These are phyloP conservation scores for Penicillium goetzii DNA, from an alignment of 495 filamentous ascomycete species.

Conservation along the genomic window DNA sequence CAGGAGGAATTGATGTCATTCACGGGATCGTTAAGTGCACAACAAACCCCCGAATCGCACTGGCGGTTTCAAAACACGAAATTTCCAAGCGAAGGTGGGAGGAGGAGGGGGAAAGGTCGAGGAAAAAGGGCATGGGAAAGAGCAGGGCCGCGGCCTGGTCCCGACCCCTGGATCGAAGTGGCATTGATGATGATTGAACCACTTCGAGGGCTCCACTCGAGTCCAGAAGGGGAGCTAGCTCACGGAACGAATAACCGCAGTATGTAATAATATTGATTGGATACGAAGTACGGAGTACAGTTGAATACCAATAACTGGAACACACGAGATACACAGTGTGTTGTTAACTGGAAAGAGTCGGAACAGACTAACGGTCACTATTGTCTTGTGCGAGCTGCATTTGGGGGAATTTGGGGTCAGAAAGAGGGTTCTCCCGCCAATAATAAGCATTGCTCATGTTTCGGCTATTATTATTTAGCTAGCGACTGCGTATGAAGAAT, in stretches of 20 bases:
- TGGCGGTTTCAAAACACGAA: neutral
- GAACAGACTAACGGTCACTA: conserved; percentile 3
- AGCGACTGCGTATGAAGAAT: neutral
- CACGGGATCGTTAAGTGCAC: neutral
- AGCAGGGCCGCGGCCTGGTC: conserved; percentile 18
- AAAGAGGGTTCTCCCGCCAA: conserved; percentile 16
- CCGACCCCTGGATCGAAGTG: conserved; percentile 37
- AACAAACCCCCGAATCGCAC: neutral
- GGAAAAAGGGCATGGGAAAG: conserved; percentile 18
- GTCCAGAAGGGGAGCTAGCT: conserved; percentile 28
- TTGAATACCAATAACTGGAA: neutral
- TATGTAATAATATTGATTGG: conserved; percentile 4
- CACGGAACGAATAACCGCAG: conserved; percentile 25
- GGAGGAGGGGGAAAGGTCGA: conserved; percentile 15
- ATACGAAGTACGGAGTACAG: conserved; percentile 1
- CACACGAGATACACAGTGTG: neutral
- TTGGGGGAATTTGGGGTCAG: conserved; percentile 2
- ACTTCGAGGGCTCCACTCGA: conserved; percentile 27
- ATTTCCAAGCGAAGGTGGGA: conserved; percentile 11
- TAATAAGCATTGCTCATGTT: conserved; percentile 19
- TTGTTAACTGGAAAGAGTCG: neutral
- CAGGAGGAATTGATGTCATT: neutral
- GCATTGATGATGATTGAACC: conserved; percentile 31
- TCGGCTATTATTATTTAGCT: conserved; percentile 20
- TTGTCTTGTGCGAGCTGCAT: neutral